A percentile compares a stretch with the other conserved stretches of the same genome.
Evolutionary conservation across 805 yeast species (phyloP).

Genomic region (Kluyveromyces dobzhanskii): DNA sequence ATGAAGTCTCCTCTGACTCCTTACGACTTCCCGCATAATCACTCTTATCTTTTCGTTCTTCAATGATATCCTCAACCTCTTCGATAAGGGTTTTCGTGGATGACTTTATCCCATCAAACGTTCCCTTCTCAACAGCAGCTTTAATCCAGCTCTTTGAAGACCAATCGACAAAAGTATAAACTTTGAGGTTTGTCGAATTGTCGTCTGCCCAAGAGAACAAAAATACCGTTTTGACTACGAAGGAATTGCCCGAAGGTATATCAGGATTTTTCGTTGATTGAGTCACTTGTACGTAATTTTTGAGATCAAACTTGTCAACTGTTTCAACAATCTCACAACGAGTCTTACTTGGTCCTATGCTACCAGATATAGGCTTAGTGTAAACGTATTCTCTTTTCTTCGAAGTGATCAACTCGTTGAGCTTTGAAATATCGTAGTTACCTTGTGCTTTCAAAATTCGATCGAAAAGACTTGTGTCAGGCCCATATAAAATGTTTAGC

Average conservation of each 20-base stretch:
- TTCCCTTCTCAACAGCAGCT: slow-evolving; percentile 65
- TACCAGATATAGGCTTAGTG: slow-evolving; percentile 53
- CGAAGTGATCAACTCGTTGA: slow-evolving; percentile 32
- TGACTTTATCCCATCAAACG: slow-evolving; percentile 64
- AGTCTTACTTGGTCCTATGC: slow-evolving; percentile 75
- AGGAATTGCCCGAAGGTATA: slow-evolving; percentile 72
- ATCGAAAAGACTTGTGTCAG: slow-evolving; percentile 39
- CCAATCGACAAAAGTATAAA: slow-evolving; percentile 59
- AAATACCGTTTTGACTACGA: slow-evolving; percentile 50
- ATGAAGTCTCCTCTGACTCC: slow-evolving; percentile 14
- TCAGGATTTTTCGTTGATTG: slow-evolving; percentile 67
- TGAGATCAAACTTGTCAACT: slow-evolving; percentile 43
- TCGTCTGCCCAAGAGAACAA: slow-evolving; percentile 55
- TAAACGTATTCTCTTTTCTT: slow-evolving; percentile 45
- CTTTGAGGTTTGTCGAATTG: slow-evolving; percentile 44
- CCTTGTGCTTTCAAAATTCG: slow-evolving; percentile 48
- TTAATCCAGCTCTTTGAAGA: slow-evolving; percentile 71
- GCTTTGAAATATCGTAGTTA: slow-evolving; percentile 49
- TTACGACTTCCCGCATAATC: slow-evolving; percentile 8
- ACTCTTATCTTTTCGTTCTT: slow-evolving; percentile 11
- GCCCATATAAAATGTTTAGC: slow-evolving; percentile 53
- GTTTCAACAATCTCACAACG: slow-evolving; percentile 55
- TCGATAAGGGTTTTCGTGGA: slow-evolving; percentile 41
- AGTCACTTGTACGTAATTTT: slow-evolving; percentile 38
- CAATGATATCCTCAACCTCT: slow-evolving; percentile 35